These are phyloP conservation scores for Ehretia macrophylla DNA, from an alignment of 257 asterid genomes.

Conservation along the genomic window DNA sequence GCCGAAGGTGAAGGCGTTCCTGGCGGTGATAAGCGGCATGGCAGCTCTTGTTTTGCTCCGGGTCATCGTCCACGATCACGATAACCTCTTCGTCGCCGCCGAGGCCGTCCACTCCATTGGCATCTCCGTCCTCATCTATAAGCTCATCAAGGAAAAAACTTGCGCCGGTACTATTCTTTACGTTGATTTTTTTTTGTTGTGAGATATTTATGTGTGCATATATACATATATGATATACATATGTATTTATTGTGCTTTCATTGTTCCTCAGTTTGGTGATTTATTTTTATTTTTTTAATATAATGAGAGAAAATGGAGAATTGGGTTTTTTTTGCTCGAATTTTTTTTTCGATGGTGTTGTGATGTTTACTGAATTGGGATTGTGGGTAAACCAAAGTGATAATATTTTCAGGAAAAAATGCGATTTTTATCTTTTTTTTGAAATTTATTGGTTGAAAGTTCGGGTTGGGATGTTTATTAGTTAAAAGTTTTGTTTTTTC, in stretches of 20 bases:
- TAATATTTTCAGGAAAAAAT: neutral
- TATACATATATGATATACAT: too few relatives aligned
- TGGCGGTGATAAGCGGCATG: conserved; percentile 66
- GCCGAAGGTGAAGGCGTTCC: conserved; percentile 78
- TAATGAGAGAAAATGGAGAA: too few relatives aligned
- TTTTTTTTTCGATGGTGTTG: too few relatives aligned
- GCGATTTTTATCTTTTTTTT: conserved; percentile 4
- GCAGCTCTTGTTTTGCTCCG: conserved; percentile 64
- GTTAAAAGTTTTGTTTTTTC: neutral
- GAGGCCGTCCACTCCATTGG: conserved; percentile 84
- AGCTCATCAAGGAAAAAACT: conserved; percentile 69
- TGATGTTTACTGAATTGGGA: too few relatives aligned
- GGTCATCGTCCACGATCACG: conserved; percentile 69
- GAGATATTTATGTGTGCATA: too few relatives aligned
- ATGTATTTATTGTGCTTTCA: too few relatives aligned
- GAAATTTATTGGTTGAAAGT: conserved; percentile 6
- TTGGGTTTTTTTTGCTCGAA: too few relatives aligned
- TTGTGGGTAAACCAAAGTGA: too few relatives aligned
- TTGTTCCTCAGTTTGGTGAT: too few relatives aligned
- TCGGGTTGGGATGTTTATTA: neutral
- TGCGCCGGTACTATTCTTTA: conserved; percentile 49
- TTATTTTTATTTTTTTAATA: too few relatives aligned
- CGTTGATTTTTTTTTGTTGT: too few relatives aligned
- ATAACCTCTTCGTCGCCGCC: conserved; percentile 68
- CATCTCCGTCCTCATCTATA: conserved; percentile 61